Conservation (phyloP, 2,329 filamentous ascomycete species). For the Scedosporium dehoogii region DNA sequence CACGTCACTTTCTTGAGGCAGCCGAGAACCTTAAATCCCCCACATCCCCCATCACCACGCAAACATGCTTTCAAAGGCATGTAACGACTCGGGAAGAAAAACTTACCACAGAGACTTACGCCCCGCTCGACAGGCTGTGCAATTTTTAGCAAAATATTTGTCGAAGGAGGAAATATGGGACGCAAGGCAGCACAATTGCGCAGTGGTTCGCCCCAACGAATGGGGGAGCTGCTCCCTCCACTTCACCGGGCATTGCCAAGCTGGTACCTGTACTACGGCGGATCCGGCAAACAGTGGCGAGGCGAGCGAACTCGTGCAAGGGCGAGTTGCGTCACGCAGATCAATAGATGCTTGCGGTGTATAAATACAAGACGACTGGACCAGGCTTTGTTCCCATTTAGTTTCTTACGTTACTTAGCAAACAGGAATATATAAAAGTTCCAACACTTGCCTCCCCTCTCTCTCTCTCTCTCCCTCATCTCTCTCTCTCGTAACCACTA, state of each 20-base stretch:
- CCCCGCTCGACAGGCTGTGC: neutral
- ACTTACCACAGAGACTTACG: neutral
- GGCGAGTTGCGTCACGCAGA: too few relatives aligned
- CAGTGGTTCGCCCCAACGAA: neutral
- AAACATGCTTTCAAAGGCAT: neutral
- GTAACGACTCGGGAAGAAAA: neutral
- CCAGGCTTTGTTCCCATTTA: too few relatives aligned
- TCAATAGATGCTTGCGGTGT: too few relatives aligned
- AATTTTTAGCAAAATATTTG: neutral
- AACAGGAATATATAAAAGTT: neutral
- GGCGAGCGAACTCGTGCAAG: neutral
- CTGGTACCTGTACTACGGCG: too few relatives aligned
- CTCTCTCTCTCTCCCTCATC: neutral
- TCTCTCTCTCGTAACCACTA: neutral
- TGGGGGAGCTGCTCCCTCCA: neutral
- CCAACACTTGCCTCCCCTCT: neutral
- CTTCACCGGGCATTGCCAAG: neutral
- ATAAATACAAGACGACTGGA: too few relatives aligned
- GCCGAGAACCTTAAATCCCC: neutral
- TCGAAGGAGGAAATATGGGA: neutral
- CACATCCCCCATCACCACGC: neutral
- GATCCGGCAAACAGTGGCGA: neutral
- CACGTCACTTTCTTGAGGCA: neutral
- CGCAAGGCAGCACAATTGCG: neutral
- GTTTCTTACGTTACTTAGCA: too few relatives aligned